phyloP scores from a whole-genome alignment of 2,329 filamentous ascomycete species.

The Aotearoamyces nothofagi region DNA sequence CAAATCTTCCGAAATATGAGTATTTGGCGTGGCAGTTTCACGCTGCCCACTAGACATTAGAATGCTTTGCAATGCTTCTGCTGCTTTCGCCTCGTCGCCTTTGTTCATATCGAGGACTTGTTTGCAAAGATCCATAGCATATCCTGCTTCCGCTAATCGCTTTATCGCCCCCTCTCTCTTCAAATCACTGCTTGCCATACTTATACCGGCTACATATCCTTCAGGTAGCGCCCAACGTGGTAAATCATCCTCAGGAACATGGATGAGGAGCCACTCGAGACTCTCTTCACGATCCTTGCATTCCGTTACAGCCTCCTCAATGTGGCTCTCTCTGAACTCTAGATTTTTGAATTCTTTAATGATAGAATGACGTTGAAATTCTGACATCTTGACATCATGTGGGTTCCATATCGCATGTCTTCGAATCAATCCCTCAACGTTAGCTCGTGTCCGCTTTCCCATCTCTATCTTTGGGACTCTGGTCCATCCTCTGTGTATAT shows the following conservation, averaged over 20 bases:
- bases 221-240: slow-evolving; percentile 85
- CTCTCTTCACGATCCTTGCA: slow-evolving; percentile 89
- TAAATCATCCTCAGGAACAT: slow-evolving; percentile 94
- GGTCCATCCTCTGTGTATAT: slow-evolving; percentile 57
- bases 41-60: slow-evolving; percentile 36
- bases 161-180: slow-evolving; percentile 72
- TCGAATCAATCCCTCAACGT: slow-evolving; percentile 68
- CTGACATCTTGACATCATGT: slow-evolving; percentile 50
- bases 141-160: slow-evolving; percentile 67
- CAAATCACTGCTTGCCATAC: slow-evolving; percentile 68
- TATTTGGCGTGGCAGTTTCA: slow-evolving; percentile 14
- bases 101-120: slow-evolving; percentile 56
- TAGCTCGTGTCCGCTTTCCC: slow-evolving; percentile 63
- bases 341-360: slow-evolving; percentile 62
- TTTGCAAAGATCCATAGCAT: slow-evolving; percentile 70
- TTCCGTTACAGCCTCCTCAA: slow-evolving; percentile 72
- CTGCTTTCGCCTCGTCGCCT: slow-evolving; percentile 62
- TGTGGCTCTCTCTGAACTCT: slow-evolving; percentile 79
- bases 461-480: slow-evolving; percentile 85
- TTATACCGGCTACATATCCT: slow-evolving; percentile 80
- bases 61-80: slow-evolving; percentile 62
- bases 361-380: slow-evolving; percentile 39
- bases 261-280: slow-evolving; percentile 89
- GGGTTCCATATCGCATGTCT: slow-evolving; percentile 78
- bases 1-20: slow-evolving; percentile 22